Base-by-base conservation (phyloP, 1,284 basidiomycete species). In the Hymenochaete sp. region DNA sequence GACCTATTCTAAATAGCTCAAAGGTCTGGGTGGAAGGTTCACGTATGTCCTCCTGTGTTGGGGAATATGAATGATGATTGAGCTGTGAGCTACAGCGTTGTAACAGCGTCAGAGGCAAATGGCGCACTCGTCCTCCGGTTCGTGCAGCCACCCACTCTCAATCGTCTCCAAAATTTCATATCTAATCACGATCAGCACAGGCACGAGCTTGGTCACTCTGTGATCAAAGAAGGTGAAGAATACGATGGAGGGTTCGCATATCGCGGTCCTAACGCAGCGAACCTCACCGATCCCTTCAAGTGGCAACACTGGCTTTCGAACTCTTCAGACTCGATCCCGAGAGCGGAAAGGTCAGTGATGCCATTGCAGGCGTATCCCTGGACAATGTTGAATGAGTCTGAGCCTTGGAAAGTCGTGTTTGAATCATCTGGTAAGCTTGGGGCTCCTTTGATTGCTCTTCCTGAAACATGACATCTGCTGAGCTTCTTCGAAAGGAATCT, bases 151-250 rank as follows among this genome's bases (percentile, higher is more conserved):
- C 38, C 18, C 38, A 19, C 22, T 26, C 14, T 42, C 16, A n/a
- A 21, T 21, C 5, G 8, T 18, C 37, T 13, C 18, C 19, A 29
- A 9, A 11, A 44, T 31, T 32, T 35, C 27, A 21, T 3, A 16
- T 25, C 19, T 19, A 6, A 1, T 16, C n/a, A 28, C 14, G 13
- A 14, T 21, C 26, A 11, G 11, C 22, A 18, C 38, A 65, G 65
- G 6, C 88, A 90, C 56, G 88, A 91, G 61, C 75, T 92, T 1
- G 87, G 88, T 0, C 82, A 87, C 60, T 84, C 81, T n/a, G 75
- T 86, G 45, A 82, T 86, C 51, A 66, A 74, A 2, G 81, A 87
- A 4, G 88, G 88, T 5, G 88, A 91, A 62, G 88, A 91, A 64
- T 91, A 92, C 56, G 88, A 92, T 53, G 87, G 86, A 2, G 85